Conservation (phyloP, 345 rosid genomes). For the Eucalyptus polybractea region DNA sequence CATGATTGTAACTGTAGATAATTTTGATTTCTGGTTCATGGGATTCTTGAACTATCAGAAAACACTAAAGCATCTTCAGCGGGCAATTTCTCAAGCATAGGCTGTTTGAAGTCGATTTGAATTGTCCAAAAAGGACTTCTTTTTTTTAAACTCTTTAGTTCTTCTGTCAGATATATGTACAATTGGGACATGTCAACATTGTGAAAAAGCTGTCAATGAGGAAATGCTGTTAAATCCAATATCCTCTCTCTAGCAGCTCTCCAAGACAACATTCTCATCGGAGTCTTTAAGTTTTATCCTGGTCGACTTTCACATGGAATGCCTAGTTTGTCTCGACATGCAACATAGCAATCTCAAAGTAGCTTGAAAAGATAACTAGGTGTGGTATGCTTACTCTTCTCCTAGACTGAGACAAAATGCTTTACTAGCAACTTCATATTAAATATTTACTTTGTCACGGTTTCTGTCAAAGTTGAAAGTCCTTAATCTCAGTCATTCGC, state of each 20-base stretch:
- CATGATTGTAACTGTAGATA: constrained; percentile 45
- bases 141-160: background rate
- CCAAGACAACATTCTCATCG: background rate
- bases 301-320: background rate
- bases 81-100: constrained; percentile 18
- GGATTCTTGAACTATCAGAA: constrained; percentile 65
- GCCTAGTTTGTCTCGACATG: background rate
- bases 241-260: background rate
- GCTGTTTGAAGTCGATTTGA: background rate
- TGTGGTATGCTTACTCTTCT: background rate
- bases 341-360: background rate
- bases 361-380: background rate
- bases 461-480: background rate
- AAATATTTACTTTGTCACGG: background rate
- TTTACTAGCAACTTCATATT: background rate
- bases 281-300: background rate
- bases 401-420: background rate
- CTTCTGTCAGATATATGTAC: background rate
- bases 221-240: background rate
- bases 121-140: background rate
- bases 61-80: constrained; percentile 44
- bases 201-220: background rate
- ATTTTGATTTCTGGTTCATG: constrained; percentile 82
- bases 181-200: background rate
- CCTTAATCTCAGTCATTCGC: constrained; percentile 4